A percentile compares a stretch with the other conserved stretches of the same genome.
Conservation (phyloP, 108 stramenopile genomes). For the Nitzschia inconspicua region DNA sequence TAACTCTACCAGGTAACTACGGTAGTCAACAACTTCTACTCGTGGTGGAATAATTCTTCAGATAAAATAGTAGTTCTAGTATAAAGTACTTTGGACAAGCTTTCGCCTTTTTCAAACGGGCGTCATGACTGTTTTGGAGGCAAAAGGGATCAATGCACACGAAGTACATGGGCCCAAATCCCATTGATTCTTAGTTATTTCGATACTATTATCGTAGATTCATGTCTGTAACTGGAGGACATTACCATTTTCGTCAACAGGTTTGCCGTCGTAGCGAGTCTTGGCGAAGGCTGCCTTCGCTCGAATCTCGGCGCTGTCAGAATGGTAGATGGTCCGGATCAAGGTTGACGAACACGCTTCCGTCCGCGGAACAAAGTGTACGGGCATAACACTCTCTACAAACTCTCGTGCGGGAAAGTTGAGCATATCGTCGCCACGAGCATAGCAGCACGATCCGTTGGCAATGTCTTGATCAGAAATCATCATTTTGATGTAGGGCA, state of each 20-base stretch:
- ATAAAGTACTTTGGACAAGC: too few relatives aligned
- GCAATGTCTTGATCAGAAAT: slow-evolving; percentile 54
- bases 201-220: not conserved
- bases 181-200: not conserved
- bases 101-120: too few relatives aligned
- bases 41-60: too few relatives aligned
- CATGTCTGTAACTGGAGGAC: slow-evolving; percentile 27
- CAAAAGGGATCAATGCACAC: too few relatives aligned
- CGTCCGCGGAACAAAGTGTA: slow-evolving; percentile 58
- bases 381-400: slow-evolving; percentile 62
- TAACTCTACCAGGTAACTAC: too few relatives aligned
- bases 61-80: too few relatives aligned
- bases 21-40: too few relatives aligned
- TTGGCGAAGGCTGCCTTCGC: slow-evolving; percentile 57
- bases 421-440: slow-evolving; percentile 61
- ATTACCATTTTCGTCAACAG: slow-evolving; percentile 51
- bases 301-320: slow-evolving; percentile 33
- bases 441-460: slow-evolving; percentile 56
- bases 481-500: slow-evolving; percentile 43
- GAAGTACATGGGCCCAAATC: too few relatives aligned
- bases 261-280: slow-evolving; percentile 64
- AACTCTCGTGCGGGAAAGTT: slow-evolving; percentile 53
- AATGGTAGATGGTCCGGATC: slow-evolving; percentile 57
- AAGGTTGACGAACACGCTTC: slow-evolving; percentile 51
- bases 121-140: too few relatives aligned